Evolutionary conservation across 2,329 filamentous ascomycete species (phyloP).

Genomic region (Fusarium hostae): DNA sequence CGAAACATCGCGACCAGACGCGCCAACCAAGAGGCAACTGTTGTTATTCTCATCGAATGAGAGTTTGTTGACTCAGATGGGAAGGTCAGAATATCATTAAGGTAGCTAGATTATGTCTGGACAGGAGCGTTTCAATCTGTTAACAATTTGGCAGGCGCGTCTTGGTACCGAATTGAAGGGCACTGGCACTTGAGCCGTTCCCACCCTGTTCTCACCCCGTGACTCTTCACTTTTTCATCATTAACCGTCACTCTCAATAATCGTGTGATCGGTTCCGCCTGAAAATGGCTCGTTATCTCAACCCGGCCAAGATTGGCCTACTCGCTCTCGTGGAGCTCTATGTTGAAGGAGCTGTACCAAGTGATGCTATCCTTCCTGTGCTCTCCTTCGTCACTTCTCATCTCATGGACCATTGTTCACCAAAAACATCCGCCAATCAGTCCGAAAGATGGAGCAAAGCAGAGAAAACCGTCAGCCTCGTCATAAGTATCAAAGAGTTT

Average conservation of each 20-base stretch:
- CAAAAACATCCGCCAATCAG: slow-evolving; percentile 45
- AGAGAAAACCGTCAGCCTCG: slow-evolving; percentile 61
- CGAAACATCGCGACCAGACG: neutral
- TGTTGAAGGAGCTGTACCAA: slow-evolving; percentile 74
- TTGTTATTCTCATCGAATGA: neutral
- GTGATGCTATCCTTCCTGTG: slow-evolving; percentile 76
- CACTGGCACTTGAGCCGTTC: neutral
- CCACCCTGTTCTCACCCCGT: neutral
- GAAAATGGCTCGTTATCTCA: slow-evolving; percentile 82
- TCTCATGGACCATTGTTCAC: slow-evolving; percentile 62
- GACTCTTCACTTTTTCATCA: neutral
- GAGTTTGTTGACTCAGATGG: neutral
- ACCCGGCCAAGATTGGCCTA: slow-evolving; percentile 87
- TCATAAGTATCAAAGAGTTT: slow-evolving; percentile 67
- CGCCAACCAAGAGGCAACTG: neutral
- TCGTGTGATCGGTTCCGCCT: neutral
- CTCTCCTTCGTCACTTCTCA: slow-evolving; percentile 83
- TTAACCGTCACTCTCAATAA: neutral
- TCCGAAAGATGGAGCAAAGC: slow-evolving; percentile 59
- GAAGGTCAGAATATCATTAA: neutral
- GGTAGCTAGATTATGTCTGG: neutral
- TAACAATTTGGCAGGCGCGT: slow-evolving; percentile 28
- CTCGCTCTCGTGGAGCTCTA: slow-evolving; percentile 86
- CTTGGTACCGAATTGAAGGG: neutral
- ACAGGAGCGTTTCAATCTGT: neutral